phyloP scores from a whole-genome alignment of 768 basidiomycete species.

The Auricularia cornea region DNA sequence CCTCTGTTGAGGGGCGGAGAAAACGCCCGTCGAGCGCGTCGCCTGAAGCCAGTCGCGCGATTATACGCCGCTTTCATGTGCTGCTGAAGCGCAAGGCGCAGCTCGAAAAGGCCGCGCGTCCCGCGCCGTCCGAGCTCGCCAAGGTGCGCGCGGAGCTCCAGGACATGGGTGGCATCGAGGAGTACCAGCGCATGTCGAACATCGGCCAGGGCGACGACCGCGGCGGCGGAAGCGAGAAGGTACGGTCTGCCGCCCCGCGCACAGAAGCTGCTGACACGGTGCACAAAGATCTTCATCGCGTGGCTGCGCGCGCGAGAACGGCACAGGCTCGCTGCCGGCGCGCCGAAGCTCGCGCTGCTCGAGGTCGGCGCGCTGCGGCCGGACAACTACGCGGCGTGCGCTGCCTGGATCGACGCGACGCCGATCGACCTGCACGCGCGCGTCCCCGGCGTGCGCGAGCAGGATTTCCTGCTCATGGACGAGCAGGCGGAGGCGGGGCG shows the following conservation, averaged over 20 bases:
- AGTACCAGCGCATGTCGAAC: constrained; percentile 76
- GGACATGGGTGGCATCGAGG: constrained; percentile 65
- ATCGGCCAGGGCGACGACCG: constrained; percentile 73
- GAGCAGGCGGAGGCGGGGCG: constrained; percentile 35
- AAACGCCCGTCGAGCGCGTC: constrained; percentile 16
- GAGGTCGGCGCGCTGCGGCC: constrained; percentile 85
- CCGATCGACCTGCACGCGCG: constrained; percentile 81
- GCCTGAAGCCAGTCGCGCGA: constrained; percentile 53
- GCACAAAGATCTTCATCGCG: neutral
- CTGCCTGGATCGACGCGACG: constrained; percentile 61
- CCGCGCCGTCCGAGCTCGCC: constrained; percentile 26
- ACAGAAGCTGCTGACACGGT: constrained; percentile 27
- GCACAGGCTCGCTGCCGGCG: neutral
- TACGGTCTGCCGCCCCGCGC: constrained; percentile 21
- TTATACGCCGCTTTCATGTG: constrained; percentile 76
- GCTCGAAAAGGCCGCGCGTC: constrained; percentile 21
- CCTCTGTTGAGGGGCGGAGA: neutral
- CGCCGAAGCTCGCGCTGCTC: constrained; percentile 48
- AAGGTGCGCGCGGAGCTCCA: constrained; percentile 57
- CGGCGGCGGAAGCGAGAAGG: constrained; percentile 82
- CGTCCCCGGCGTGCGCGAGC: constrained; percentile 74
- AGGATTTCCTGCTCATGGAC: constrained; percentile 73
- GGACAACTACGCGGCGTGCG: constrained; percentile 64
- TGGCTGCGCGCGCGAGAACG: neutral
- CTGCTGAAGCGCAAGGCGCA: constrained; percentile 62